phyloP scores from a whole-genome alignment of 441 rosid genomes.

The Capsella rubella region DNA sequence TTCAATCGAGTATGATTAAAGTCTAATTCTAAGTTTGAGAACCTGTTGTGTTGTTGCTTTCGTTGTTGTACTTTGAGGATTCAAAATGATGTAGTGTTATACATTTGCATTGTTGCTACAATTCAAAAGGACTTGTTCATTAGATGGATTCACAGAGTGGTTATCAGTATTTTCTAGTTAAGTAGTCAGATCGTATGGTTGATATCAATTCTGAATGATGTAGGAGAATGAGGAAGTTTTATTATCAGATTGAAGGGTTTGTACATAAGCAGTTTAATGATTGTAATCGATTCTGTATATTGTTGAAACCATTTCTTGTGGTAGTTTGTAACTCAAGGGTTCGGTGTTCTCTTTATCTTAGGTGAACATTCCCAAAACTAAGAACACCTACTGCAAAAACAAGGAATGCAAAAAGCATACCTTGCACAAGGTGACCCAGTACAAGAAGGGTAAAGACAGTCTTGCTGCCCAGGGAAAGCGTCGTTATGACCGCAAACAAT shows the following conservation, averaged over 20 bases:
- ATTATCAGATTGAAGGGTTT: background rate
- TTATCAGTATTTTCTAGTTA: background rate
- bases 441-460: constrained; percentile 79
- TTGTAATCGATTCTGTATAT: background rate
- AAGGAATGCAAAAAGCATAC: constrained; percentile 85
- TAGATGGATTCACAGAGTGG: background rate
- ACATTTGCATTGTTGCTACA: background rate
- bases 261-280: background rate
- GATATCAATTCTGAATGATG: background rate
- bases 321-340: background rate
- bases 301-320: background rate
- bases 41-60: background rate
- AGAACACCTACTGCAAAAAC: constrained; percentile 74
- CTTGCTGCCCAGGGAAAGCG: constrained; percentile 75
- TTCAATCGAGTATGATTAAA: background rate
- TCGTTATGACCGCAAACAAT: constrained; percentile 77
- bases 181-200: background rate
- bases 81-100: background rate
- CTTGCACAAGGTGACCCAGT: constrained; percentile 78
- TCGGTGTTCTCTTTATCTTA: constrained; percentile 22
- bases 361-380: constrained; percentile 79
- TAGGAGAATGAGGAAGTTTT: background rate
- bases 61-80: background rate
- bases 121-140: background rate
- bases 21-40: background rate